Evolutionary conservation across 2,329 filamentous ascomycete species (phyloP).

Genomic region (Fusarium irregulare): DNA sequence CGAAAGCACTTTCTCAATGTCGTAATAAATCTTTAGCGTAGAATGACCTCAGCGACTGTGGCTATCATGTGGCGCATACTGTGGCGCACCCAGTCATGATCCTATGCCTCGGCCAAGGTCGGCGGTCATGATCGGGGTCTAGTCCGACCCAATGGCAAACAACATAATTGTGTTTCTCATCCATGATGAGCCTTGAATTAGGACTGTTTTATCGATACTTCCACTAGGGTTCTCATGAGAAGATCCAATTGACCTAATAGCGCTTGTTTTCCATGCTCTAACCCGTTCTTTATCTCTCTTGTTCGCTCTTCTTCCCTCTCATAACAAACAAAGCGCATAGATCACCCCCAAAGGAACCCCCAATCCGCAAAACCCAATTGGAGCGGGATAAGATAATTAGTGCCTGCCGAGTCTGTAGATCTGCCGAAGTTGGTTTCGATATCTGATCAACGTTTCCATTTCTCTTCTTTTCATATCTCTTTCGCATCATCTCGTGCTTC

Average conservation of each 20-base stretch:
- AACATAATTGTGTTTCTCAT: constrained; percentile 18
- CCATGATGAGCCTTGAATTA: constrained; percentile 17
- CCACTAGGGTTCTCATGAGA: constrained; percentile 1
- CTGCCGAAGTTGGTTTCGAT: constrained; percentile 9
- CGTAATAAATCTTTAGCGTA: constrained; percentile 33
- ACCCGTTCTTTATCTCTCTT: background rate
- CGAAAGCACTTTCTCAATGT: constrained; percentile 14
- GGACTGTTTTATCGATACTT: background rate
- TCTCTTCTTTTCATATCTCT: background rate
- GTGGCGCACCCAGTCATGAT: constrained; percentile 20
- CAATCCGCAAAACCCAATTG: constrained; percentile 36
- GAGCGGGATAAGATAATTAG: constrained; percentile 21
- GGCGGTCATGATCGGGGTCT: constrained; percentile 34
- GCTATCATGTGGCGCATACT: background rate
- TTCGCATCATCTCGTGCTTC: background rate
- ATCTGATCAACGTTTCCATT: constrained; percentile 3
- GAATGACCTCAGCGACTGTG: constrained; percentile 16
- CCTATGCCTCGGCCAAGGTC: constrained; percentile 25
- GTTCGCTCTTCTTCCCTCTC: constrained; percentile 9
- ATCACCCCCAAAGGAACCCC: constrained; percentile 16
- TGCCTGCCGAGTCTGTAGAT: constrained; percentile 29
- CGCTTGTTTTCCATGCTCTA: background rate
- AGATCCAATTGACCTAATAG: constrained; percentile 1
- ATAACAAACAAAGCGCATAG: background rate
- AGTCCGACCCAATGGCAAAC: constrained; percentile 34